Percentiles rank a stretch among this genome's conserved stretches.
These are phyloP conservation scores for Fusarium chuoi DNA, from an alignment of 2,329 filamentous ascomycete species.

Conservation along the genomic window DNA sequence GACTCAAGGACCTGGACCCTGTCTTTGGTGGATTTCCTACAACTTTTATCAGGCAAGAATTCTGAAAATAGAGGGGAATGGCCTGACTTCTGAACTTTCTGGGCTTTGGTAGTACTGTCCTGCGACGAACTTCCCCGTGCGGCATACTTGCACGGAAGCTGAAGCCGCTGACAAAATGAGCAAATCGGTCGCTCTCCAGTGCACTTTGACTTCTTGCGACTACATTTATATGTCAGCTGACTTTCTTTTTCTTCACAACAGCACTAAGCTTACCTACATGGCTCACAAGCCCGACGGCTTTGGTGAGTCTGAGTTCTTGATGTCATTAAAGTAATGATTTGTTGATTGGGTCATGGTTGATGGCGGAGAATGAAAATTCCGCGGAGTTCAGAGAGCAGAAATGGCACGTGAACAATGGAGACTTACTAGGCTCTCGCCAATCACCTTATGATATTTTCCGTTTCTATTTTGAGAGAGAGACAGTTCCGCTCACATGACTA, in stretches of 20 bases:
- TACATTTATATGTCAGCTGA: rapidly evolving
- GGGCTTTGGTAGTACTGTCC: no score
- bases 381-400: background rate
- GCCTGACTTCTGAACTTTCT: background rate
- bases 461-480: rapidly evolving
- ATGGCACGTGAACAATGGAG: background rate
- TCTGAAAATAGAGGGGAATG: rapidly evolving
- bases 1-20: background rate
- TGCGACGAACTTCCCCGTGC: background rate
- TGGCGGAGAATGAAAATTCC: background rate
- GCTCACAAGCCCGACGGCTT: slow-evolving; percentile 8
- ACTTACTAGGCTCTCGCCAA: rapidly evolving
- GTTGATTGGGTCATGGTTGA: no score
- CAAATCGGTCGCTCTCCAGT: slow-evolving; percentile 10
- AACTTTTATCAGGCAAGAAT: background rate
- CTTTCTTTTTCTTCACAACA: no score
- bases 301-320: background rate
- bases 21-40: background rate
- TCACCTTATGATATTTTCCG: rapidly evolving
- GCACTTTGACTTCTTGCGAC: slow-evolving; percentile 16
- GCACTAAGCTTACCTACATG: background rate
- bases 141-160: background rate
- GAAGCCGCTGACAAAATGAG: slow-evolving; percentile 5
- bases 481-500: background rate
- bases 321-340: background rate